Base-by-base conservation (phyloP, 1,284 basidiomycete species). In the Pulveroboletus sp. region DNA sequence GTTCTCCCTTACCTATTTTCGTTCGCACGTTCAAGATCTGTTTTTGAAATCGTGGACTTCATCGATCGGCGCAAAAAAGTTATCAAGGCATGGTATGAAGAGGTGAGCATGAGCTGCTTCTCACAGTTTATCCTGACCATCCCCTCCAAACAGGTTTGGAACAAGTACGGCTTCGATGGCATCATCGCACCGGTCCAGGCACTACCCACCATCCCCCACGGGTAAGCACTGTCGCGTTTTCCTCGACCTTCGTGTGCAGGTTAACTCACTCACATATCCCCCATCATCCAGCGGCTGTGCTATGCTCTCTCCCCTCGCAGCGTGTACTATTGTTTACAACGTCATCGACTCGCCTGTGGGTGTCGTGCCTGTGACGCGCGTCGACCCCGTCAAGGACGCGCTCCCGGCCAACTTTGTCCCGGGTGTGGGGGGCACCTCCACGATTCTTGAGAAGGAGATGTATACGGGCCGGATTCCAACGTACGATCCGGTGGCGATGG, bases 271-370 rank as follows among this genome's bases (percentile, higher is more conserved):
- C n/a, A n/a, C n/a, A n/a, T n/a, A n/a, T n/a, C n/a, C n/a, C n/a
- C n/a, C 10, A 7, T 50, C 22, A 1, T 43, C n/a, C 48, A 85
- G 83, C 5, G 79, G 78, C 7, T 85, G 82, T 47, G 76, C 77
- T 36, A 78, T 76, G 38, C 78, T 86, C 33, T 79, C 80, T 9
- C 75, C 82, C 5, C 66, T 91, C 9, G 81, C 83, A 17, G 69
- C 67, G 10, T 73, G 73, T 2, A 86, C 85, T 0, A 68, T 82
- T 26, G 64, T 85, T 8, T 89, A 84, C 73, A 96, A 96, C 72
- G 72, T 95, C 42, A 73, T 92, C 55, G 92, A 96, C 65, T 80
- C 81, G 26, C 86, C 94, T 0, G 89, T 85, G 17, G 93, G 92
- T 11, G 77, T 82, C 43, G 62, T 97, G 0, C 94, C 94, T 6